Percentiles rank a stretch among this genome's conserved stretches.
Conservation (phyloP, 2,329 filamentous ascomycete genomes). For the Pochonia chlamydosporia region DNA sequence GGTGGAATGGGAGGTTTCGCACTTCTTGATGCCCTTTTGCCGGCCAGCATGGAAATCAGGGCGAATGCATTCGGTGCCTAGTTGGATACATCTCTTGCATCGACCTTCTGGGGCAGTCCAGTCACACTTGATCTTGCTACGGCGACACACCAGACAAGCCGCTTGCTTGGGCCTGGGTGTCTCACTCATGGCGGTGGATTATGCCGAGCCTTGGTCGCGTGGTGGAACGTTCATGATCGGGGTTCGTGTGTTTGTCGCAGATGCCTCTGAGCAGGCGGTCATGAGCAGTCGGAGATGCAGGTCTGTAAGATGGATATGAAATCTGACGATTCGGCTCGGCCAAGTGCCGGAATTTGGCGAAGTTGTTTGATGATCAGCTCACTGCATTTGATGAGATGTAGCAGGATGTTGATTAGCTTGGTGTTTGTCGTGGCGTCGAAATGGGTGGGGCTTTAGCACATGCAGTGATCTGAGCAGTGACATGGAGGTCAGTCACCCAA, state of each 20-base stretch:
- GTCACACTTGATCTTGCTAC: slow-evolving; percentile 64
- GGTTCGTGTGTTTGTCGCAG: neutral
- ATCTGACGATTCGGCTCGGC: no score
- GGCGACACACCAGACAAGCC: slow-evolving; percentile 58
- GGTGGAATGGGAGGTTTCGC: slow-evolving; percentile 20
- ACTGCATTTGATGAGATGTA: no score
- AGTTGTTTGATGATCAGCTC: no score
- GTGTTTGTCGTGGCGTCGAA: no score
- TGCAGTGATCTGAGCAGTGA: no score
- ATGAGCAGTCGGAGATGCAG: no score
- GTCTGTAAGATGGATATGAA: no score
- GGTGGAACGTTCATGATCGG: neutral
- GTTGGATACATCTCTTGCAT: slow-evolving; percentile 57
- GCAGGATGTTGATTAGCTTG: no score
- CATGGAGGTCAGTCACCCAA: no score
- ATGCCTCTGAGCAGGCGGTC: neutral
- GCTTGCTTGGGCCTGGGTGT: slow-evolving; percentile 33
- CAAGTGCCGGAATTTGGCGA: no score
- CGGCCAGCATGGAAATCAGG: slow-evolving; percentile 69
- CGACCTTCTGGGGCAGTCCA: slow-evolving; percentile 43
- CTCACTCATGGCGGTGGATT: slow-evolving; percentile 7
- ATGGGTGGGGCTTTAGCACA: no score
- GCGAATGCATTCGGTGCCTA: slow-evolving; percentile 57
- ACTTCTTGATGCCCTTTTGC: slow-evolving; percentile 75
- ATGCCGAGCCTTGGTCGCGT: neutral